A percentile compares a stretch with the other conserved stretches of the same genome.
Conservation (phyloP, 805 yeast species). For the Limtongia smithiae region DNA sequence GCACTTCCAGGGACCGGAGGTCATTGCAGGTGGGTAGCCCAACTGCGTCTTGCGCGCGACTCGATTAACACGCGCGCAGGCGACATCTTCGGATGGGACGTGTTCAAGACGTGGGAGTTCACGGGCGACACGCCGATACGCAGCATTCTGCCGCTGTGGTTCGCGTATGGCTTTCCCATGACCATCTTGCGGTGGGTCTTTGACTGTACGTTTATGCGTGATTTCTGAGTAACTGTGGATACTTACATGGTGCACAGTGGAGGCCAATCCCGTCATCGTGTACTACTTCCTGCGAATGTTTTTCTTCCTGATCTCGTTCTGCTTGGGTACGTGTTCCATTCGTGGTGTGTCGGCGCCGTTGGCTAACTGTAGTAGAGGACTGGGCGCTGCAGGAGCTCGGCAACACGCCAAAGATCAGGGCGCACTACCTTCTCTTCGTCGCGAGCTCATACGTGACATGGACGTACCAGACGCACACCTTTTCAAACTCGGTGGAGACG, state of each 20-base stretch:
- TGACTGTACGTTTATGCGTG: constrained; percentile 13
- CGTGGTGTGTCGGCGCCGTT: background rate
- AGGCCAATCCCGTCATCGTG: constrained; percentile 20
- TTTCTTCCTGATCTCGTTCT: constrained; percentile 21
- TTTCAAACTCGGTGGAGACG: constrained; percentile 80
- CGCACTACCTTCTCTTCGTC: constrained; percentile 40
- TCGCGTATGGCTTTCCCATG: constrained; percentile 64
- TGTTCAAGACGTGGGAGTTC: constrained; percentile 82
- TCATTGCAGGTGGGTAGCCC: constrained; percentile 44
- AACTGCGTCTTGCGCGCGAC: background rate
- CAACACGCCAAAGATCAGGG: constrained; percentile 21
- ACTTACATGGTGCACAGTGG: constrained; percentile 1
- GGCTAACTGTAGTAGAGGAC: constrained; percentile 15
- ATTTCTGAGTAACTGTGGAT: background rate
- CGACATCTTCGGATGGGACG: constrained; percentile 44
- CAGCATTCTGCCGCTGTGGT: constrained; percentile 63
- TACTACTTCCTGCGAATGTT: constrained; percentile 24
- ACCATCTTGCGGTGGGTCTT: constrained; percentile 35
- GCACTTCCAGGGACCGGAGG: constrained; percentile 88
- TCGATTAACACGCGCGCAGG: constrained; percentile 16
- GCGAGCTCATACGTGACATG: constrained; percentile 65
- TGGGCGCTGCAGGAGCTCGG: constrained; percentile 29
- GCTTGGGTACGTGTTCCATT: constrained; percentile 12
- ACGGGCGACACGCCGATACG: constrained; percentile 54
- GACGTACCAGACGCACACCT: constrained; percentile 78